phyloP scores from a whole-genome alignment of 1,284 basidiomycete species.

The Pseudozyma hubeiensis region DNA sequence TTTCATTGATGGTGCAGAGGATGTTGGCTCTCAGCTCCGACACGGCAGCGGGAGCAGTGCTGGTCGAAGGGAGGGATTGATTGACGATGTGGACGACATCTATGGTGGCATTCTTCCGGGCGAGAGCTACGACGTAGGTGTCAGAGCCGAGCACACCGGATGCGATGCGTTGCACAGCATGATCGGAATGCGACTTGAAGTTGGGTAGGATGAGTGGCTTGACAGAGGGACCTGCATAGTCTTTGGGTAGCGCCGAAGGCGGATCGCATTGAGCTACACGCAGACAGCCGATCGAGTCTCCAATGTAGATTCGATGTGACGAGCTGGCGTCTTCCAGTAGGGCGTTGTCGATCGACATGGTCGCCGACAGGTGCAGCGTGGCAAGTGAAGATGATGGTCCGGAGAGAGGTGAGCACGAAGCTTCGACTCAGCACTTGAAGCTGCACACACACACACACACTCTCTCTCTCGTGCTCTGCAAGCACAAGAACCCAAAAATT shows the following conservation, averaged over 20 bases:
- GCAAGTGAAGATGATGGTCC: background rate
- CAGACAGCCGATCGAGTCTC: conserved; percentile 49
- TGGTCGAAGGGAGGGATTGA: conserved; percentile 25
- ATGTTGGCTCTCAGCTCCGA: conserved; percentile 30
- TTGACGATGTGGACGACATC: conserved; percentile 48
- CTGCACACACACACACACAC: too few relatives aligned
- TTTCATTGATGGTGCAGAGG: conserved; percentile 44
- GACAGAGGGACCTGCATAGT: conserved; percentile 35
- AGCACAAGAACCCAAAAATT: background rate
- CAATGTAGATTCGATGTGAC: conserved; percentile 50
- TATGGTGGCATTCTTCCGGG: conserved; percentile 54
- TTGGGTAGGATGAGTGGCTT: conserved; percentile 37
- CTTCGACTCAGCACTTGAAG: conserved; percentile 2
- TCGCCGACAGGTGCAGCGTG: background rate
- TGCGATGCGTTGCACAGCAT: conserved; percentile 49
- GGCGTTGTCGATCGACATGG: conserved; percentile 26
- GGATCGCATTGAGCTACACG: conserved; percentile 40
- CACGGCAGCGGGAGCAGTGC: conserved; percentile 14
- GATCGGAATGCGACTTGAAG: conserved; percentile 45
- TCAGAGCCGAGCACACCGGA: conserved; percentile 28
- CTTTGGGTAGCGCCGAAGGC: conserved; percentile 20
- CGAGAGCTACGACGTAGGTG: conserved; percentile 51
- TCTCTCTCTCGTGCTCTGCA: too few relatives aligned
- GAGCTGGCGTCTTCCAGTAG: conserved; percentile 32
- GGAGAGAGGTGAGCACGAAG: background rate